phyloP scores from a whole-genome alignment of 371 early-diverging fungal genomes.

The Rhizopus delemar region DNA sequence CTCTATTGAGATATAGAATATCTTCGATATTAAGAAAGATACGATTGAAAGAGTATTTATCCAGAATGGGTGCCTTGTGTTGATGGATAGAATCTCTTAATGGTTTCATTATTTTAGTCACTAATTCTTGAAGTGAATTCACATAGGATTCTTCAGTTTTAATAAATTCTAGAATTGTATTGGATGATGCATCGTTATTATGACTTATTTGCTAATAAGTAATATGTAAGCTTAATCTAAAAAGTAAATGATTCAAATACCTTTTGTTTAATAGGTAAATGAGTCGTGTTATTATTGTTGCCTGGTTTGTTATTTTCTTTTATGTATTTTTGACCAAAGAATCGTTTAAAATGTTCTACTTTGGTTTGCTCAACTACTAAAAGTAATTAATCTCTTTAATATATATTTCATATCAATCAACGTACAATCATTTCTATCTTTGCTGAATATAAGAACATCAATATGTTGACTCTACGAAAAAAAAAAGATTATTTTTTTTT shows the following conservation, averaged over 20 bases:
- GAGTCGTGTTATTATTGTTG: not conserved
- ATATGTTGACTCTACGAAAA: constrained; percentile 39
- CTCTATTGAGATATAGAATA: constrained; percentile 22
- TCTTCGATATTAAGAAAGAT: constrained; percentile 34
- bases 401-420: not conserved
- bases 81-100: constrained; percentile 21
- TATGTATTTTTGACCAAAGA: constrained; percentile 21
- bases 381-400: not conserved
- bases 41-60: constrained; percentile 23
- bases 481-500: not conserved
- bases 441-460: constrained; percentile 25
- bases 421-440: constrained; percentile 11
- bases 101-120: constrained; percentile 20
- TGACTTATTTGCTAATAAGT: too few species aligned
- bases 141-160: constrained; percentile 27
- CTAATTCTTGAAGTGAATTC: constrained; percentile 19
- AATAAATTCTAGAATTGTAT: constrained; percentile 24
- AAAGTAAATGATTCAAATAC: constrained; percentile 1
- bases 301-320: constrained; percentile 1
- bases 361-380: constrained; percentile 8
- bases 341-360: constrained; percentile 23
- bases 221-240: not conserved
- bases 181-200: not conserved
- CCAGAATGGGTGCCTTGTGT: constrained; percentile 19
- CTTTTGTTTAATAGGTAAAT: constrained; percentile 5